Base-by-base conservation (phyloP, 306 rosid species). In the Castanea crenata region DNA sequence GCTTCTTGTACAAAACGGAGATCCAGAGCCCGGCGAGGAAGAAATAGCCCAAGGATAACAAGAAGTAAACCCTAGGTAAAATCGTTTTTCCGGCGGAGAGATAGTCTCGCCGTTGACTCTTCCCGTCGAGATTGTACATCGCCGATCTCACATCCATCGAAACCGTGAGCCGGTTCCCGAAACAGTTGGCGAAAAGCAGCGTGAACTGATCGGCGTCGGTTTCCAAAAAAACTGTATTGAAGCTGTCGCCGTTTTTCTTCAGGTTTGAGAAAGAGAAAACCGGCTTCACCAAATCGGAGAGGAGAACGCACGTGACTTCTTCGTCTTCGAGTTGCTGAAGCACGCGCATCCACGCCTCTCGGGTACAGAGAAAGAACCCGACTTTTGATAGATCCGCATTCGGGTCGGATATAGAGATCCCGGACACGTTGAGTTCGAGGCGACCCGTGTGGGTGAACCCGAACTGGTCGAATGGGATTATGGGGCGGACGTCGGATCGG, bases 101-200 rank as follows among this genome's bases (percentile, higher is more conserved):
- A 71, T 92, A 94, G 34, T 94, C 97, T 3, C 97, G 92, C 44
- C 65, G 55, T 20, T 75, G 34, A 76, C 41, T 78, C 73, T 82
- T 89, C 3, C 97, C 97, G n/a, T 94, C 98, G 16, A 94, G 93
- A 55, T 94, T 94, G 83, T 88, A 94, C 97, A 92, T 90, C 5
- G 88, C 97, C 11, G 98, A 94, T 6, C 77, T 85, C 23, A 94
- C 93, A 15, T 88, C 83, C 97, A 94, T 92, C 14, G 89, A 84
- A 73, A 92, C 88, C 74, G 32, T 82, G 6, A 86, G 82, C 7
- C 84, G 85, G 18, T 46, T 82, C 1, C 38, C 68, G 16, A 88
- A 63, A 25, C 98, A 94, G 72, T 94, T 94, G 18, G 98, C 97
- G 73, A 94, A 94, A 71, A 94, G 90, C 3, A 94, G 94, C 41